phyloP scores from a whole-genome alignment of 768 basidiomycete species.

The Wakefieldia striispora region DNA sequence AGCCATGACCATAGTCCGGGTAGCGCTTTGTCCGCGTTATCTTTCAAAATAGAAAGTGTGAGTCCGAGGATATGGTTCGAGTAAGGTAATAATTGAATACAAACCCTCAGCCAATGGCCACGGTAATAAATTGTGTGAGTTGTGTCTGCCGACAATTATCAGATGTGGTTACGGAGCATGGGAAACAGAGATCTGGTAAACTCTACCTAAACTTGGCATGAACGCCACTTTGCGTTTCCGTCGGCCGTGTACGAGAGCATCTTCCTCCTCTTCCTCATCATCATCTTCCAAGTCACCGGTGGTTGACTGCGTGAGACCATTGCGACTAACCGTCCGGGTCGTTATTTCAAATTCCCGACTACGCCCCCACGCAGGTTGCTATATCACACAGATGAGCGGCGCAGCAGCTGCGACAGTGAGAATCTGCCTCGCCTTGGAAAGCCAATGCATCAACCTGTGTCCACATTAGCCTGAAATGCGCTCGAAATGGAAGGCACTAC shows the following conservation, averaged over 20 bases:
- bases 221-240: conserved; percentile 79
- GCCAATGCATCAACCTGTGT: conserved; percentile 83
- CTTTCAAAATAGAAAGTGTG: conserved; percentile 36
- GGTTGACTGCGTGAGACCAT: conserved; percentile 62
- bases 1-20: conserved; percentile 71
- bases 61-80: conserved; percentile 13
- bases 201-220: conserved; percentile 78
- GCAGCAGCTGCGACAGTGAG: conserved; percentile 2
- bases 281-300: conserved; percentile 79
- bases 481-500: conserved; percentile 1
- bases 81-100: conserved; percentile 21
- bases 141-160: conserved; percentile 51
- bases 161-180: conserved; percentile 11
- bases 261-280: conserved; percentile 62
- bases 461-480: conserved; percentile 4
- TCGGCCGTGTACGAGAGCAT: conserved; percentile 60
- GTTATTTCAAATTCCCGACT: conserved; percentile 90
- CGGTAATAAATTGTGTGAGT: conserved; percentile 89
- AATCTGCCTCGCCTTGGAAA: conserved; percentile 60
- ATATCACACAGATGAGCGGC: conserved; percentile 17
- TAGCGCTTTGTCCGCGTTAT: conserved; percentile 79
- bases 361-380: conserved; percentile 91
- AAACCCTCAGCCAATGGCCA: conserved; percentile 83
- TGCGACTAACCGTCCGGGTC: conserved; percentile 67
- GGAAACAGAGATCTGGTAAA: conserved; percentile 13